Base-by-base conservation (phyloP, 2,329 filamentous ascomycete genomes). In the Paracoccidioides brasiliensis region DNA sequence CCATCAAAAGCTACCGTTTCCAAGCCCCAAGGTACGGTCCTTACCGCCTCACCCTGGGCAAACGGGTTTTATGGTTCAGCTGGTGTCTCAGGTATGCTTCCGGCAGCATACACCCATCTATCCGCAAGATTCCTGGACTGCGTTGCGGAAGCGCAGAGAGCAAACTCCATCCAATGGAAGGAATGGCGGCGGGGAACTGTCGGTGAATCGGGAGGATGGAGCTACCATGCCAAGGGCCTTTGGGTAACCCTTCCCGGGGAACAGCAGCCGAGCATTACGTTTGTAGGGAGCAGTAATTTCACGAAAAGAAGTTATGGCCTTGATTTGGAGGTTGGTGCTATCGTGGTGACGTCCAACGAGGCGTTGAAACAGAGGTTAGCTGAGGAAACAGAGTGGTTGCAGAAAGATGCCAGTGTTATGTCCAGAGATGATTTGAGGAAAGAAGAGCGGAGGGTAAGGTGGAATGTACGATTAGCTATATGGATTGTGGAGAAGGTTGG, bases 201-300 rank as follows among this genome's bases (percentile, higher is more conserved):
- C 2, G 86, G 86, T 15, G 80, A 89, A 63, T 83, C 86, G 0
- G 88, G 77, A 0, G 91, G 89, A 0, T 98, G 94, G 93, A 96
- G 91, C 0, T 98, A 98, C 70, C 93, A 98, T 65, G 93, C 93
- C 50, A 98, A 98, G 71, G 93, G 93, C 0, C 76, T 97, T 2
- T 97, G 91, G 91, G 78, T 96, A 32, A 88, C 87, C 0, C 76
- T 74, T 42, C 72, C 67, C 41, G 75, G 77, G 1, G 80, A 85
- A 49, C 69, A 76, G 40, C 74, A 83, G 42, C 90, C 90, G 0
- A 84, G 85, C 50, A 77, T 97, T 55, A 94, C 84, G 37, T 77
- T 97, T 15, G 80, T 98, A 0, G 93, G 93, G 1, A 94, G 88
- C 67, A 93, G 86, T 8, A 98, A 98, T 67, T 98, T 97, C 70